Evolutionary conservation across 805 yeast genomes (phyloP), one percentile per base, ranked within the genome.

Genomic region (Wickerhamiella sergipiensis): DNA sequence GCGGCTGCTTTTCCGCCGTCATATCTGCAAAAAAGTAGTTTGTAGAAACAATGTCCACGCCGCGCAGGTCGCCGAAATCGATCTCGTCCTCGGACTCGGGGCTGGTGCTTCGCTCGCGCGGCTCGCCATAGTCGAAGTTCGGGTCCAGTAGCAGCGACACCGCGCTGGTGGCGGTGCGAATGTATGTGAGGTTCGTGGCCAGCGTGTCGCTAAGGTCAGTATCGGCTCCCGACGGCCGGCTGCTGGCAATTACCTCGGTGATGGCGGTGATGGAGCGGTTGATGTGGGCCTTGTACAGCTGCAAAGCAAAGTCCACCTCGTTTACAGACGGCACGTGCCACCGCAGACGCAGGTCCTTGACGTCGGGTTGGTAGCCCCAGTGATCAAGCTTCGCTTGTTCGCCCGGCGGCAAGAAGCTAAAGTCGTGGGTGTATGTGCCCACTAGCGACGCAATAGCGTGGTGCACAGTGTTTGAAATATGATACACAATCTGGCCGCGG

Each of bases 71-170:
- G 31, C 38, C 47, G 17, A 29, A 24, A 10, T 26, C 22, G 3
- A 21, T 17, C 6, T 18, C 24, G 13, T 40, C 43, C 24, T 19
- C 43, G 4, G 22, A 15, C 15, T 18, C 22, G n/a, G 22, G 22
- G 21, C 42, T 17, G 6, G 19, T 13, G 23, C 36, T 31, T 17
- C 31, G 39, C 18, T 57, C 62, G 10, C 57, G 60, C 12, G 46
- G 49, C 1, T 48, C 56, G 17, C 50, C 54, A 6, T 45, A 26
- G 9, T 40, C 44, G 22, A 18, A 21, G 9, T 2, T 26, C 33
- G 94, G 85, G 61, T 87, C 95, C 58, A 85, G 77, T 38, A 88
- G 67, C 44, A 75, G 71, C 33, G 95, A 76, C 8, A 79, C 68
- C 23, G 96, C 95, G 43, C 89, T 78, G 3, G 83, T 56, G 0